Conservation (phyloP, 106 monocot species). For the Phalaenopsis aphrodite region DNA sequence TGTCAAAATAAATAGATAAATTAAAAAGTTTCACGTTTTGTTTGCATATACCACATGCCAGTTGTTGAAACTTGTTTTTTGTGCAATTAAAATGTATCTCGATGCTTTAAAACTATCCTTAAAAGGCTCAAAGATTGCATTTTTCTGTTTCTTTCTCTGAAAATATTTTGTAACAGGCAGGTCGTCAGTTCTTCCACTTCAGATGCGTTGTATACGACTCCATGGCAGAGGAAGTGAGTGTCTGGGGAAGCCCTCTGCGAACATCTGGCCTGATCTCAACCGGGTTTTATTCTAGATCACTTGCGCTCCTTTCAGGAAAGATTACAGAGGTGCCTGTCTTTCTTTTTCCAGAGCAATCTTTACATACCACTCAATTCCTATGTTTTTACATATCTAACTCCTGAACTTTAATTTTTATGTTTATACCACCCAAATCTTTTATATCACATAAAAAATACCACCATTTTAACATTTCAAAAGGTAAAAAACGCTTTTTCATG, state of each 20-base stretch:
- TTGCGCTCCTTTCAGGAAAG: slow-evolving; percentile 61
- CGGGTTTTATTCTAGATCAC: slow-evolving; percentile 26
- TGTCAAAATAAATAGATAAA: neutral
- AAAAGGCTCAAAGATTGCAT: neutral
- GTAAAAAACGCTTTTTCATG: no score
- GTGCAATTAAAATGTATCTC: neutral
- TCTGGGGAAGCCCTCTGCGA: slow-evolving; percentile 70
- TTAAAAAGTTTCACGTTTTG: no score
- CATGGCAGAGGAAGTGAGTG: slow-evolving; percentile 44
- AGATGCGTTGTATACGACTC: slow-evolving; percentile 53
- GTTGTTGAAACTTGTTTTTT: neutral
- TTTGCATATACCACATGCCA: neutral
- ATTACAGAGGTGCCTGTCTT: slow-evolving; percentile 48
- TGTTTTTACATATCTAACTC: no score
- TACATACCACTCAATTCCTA: no score
- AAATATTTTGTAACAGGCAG: slow-evolving; percentile 33
- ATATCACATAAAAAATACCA: no score
- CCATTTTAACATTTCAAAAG: no score
- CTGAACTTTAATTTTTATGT: no score
- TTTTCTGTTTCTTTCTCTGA: neutral
- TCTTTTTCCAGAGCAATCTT: neutral
- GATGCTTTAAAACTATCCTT: neutral
- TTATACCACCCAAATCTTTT: no score
- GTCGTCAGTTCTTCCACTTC: slow-evolving; percentile 34
- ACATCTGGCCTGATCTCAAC: slow-evolving; percentile 38